Conservation (phyloP, 805 yeast genomes). For the Saccharomyces mikatae region DNA sequence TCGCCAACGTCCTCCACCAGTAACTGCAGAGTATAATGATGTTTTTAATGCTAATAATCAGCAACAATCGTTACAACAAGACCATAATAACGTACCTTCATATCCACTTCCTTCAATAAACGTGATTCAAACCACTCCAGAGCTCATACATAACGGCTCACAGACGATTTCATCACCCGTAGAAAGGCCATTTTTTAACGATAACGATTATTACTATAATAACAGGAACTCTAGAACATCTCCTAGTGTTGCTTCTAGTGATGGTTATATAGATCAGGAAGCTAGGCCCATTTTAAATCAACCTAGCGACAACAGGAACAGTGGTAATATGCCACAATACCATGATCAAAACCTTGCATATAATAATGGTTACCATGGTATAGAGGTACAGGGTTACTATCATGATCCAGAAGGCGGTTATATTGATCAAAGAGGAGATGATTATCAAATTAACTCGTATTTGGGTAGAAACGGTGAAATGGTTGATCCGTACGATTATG, state of each 20-base stretch:
- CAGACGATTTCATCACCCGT: constrained; percentile 7
- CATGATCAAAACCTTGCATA: neutral
- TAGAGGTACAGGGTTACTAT: neutral
- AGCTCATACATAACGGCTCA: constrained; percentile 8
- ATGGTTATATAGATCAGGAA: constrained; percentile 7
- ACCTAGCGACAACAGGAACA: constrained; percentile 3
- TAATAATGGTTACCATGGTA: constrained; percentile 1
- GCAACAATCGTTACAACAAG: neutral
- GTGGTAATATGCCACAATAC: neutral
- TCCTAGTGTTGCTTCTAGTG: constrained; percentile 5
- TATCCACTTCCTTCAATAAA: constrained; percentile 22
- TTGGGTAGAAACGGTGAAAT: constrained; percentile 29
- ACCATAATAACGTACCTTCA: neutral
- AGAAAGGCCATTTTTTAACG: constrained; percentile 15
- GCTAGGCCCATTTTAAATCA: constrained; percentile 21
- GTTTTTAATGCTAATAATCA: constrained; percentile 10
- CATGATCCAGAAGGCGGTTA: constrained; percentile 22
- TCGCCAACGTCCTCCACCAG: constrained; percentile 11
- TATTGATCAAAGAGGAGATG: constrained; percentile 30
- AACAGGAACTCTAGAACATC: constrained; percentile 4
- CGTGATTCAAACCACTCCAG: constrained; percentile 22
- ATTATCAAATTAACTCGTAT: constrained; percentile 30
- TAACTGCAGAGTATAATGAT: constrained; percentile 16
- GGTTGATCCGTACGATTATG: constrained; percentile 28
- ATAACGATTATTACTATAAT: constrained; percentile 19